Base-by-base conservation (phyloP, 331 rosid species). In the Telfairia occidentalis region DNA sequence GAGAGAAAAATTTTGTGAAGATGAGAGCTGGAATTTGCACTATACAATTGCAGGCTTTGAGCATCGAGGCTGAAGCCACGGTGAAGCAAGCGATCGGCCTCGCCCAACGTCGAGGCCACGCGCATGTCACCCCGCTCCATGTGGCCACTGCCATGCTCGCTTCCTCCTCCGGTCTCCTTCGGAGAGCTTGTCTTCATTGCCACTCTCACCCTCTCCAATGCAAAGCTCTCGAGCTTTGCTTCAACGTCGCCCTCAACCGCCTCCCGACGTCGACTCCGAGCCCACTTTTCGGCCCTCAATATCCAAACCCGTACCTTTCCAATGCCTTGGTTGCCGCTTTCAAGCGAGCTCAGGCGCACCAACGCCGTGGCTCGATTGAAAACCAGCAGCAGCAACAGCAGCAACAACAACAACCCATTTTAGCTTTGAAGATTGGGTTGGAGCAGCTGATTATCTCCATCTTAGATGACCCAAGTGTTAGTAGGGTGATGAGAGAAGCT, bases 401-500 rank as follows among this genome's bases (percentile, higher is more conserved):
- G 2, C 64, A 53, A 23, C 63, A 57, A 18, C 71, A 90, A 35
- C 94, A 88, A 18, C 87, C 92, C 21, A 86, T 91, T 73, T 43
- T 89, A 40, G 97, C 97, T 9, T 74, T 91, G 82, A 91, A 91
- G 59, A 91, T 91, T 37, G 95, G 89, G 87, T 71, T 82, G 40
- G 95, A 91, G 11, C 95, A 90, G 84, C 97, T 90, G 53, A 79
- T 89, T 48, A 87, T 90, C 37, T 90, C 97, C 0, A 89, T 90
- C 59, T 81, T 90, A 23, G 97, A 90, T 85, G 97, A 90, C 71
- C 97, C 97, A 3, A 89, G 95, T 84, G 97, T 90, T 24, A 90
- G 97, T 34, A 84, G 97, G 66, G 97, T 90, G 71, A 90, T 90
- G 97, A 89, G 97, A 76, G 97, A 90, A 78, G 95, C 97, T 76